phyloP scores from a whole-genome alignment of 1,284 basidiomycete species.

The Rhodotorula sp. region DNA sequence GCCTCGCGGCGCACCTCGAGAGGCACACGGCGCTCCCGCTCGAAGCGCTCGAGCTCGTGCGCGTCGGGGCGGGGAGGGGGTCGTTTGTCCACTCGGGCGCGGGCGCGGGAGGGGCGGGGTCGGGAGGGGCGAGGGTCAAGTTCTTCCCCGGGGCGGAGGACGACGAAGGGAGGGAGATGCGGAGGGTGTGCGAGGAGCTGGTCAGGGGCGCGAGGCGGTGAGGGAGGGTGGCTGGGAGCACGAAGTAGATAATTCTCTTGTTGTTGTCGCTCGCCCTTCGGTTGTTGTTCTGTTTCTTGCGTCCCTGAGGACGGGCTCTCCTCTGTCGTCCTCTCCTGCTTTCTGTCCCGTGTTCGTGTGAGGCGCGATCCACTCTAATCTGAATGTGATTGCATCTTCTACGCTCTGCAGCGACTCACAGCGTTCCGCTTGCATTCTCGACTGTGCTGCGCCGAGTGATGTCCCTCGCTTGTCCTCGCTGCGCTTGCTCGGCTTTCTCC shows the following conservation, averaged over 20 bases:
- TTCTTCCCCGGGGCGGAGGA: conserved; percentile 7
- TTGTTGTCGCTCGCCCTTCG: not conserved
- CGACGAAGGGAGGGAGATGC: conserved; percentile 2
- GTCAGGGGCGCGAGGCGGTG: not conserved
- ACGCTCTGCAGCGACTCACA: no score
- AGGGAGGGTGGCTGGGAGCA: no score
- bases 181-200: conserved; percentile 1
- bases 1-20: not conserved
- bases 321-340: no score
- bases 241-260: not conserved
- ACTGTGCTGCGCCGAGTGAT: no score
- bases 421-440: no score
- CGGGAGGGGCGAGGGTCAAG: conserved; percentile 1
- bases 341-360: no score
- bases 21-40: not conserved
- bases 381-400: no score
- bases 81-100: conserved; percentile 8
- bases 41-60: not conserved
- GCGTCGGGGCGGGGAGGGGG: conserved; percentile 1
- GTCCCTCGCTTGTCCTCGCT: no score
- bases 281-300: no score
- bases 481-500: no score
- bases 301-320: no score
- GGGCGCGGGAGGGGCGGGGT: conserved; percentile 1
- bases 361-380: no score